A percentile compares a stretch with the other conserved stretches of the same genome.
Evolutionary conservation across 495 filamentous ascomycete species (phyloP).

Genomic region (Daldinia childiae): DNA sequence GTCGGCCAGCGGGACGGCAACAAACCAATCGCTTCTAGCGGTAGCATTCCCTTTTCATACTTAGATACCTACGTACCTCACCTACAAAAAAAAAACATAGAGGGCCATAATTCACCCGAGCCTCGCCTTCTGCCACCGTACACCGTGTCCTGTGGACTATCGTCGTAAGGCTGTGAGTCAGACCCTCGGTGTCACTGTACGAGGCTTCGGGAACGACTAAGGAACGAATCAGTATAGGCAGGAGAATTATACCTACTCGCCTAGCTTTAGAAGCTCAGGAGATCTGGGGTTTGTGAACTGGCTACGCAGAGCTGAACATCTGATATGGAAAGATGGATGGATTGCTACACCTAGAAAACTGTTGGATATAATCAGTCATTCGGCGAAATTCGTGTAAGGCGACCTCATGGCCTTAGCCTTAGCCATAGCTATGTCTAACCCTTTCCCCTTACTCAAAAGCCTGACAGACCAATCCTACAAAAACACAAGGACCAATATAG

Average conservation of each 20-base stretch:
- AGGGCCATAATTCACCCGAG: not conserved
- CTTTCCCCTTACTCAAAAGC: not conserved
- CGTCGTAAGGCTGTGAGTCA: conserved; percentile 37
- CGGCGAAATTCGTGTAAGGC: not conserved
- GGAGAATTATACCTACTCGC: not conserved
- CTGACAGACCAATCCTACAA: not conserved
- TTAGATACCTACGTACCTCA: no score
- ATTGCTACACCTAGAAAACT: not conserved
- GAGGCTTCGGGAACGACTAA: conserved; percentile 3
- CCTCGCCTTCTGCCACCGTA: conserved; percentile 13
- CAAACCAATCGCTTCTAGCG: no score
- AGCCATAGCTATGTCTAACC: not conserved
- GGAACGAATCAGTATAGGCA: not conserved
- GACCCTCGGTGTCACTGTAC: conserved; percentile 7
- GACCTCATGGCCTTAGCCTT: not conserved
- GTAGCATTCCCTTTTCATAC: no score
- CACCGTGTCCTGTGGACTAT: not conserved
- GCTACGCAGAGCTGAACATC: not conserved
- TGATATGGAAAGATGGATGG: not conserved
- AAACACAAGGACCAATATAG: not conserved
- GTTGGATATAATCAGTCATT: not conserved
- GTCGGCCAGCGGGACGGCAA: no score
- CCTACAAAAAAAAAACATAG: not conserved
- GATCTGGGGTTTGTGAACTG: not conserved
- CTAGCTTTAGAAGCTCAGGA: not conserved